Base-by-base conservation (phyloP, 352 stramenopile species). In the Phytophthora niederhauseri region DNA sequence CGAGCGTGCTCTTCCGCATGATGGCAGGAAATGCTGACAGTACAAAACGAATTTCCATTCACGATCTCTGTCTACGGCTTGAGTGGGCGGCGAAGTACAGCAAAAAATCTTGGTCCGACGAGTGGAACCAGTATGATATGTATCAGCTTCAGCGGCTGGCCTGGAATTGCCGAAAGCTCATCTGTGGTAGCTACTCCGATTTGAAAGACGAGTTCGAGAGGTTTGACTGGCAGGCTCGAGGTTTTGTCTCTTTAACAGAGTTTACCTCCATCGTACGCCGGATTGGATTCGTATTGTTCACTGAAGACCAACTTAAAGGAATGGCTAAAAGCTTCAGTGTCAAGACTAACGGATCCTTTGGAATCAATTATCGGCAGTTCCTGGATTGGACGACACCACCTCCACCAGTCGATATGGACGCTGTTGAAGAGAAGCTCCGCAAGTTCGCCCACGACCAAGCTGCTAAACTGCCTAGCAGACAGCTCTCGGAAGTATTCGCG, bases 291-390 rank as follows among this genome's bases (percentile, higher is more conserved):
- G 36, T 64, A n/a, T 26, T 90, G 0, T 76, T 90, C 6, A 80
- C 82, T 4, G 54, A 70, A 12, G 36, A 57, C 7, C 73, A 89
- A 46, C 31, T 85, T 1, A 81, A 79, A 43, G 60, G 77, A 11
- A 64, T 92, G 8, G 84, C 75, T 2, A 91, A 87, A 52, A 53
- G 53, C 17, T 94, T 92, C 50, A 72, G 85, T 15, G 61, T 69
- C 6, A 89, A 90, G 38, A 41, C 66, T n/a, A 70, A 75, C 14
- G 75, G 74, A 0, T 38, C 63, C 3, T 91, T 89, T 60, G 82
- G 78, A 2, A 80, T 94, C 28, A 88, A 92, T 34, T 92, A 91
- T 52, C 72, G 72, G 3, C 73, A 88, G 38, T 91, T 92, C 22
- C 57, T 94, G 30, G 79, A 92, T 57, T 94, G 86, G 86, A 83